phyloP scores from a whole-genome alignment of 192 early-diverging fungal genomes.

The Backusella parvicylindrica region DNA sequence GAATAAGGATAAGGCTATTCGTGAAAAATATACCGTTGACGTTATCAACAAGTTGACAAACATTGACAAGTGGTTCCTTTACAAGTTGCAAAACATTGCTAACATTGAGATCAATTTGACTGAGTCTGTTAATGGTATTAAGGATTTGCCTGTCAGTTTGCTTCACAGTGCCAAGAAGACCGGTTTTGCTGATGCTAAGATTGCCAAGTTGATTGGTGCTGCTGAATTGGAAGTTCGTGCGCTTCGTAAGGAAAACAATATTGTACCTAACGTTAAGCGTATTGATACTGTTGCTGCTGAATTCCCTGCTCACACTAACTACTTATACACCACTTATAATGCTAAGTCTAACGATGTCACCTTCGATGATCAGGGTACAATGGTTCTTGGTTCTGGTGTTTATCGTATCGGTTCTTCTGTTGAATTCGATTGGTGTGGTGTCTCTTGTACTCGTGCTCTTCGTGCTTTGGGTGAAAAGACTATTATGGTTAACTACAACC shows the following conservation, averaged over 20 bases:
- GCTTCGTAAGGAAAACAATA: conserved; percentile 65
- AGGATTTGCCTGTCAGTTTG: conserved; percentile 51
- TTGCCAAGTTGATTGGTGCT: conserved; percentile 53
- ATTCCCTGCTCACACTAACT: conserved; percentile 95
- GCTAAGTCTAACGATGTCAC: conserved; percentile 79
- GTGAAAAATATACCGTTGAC: conserved; percentile 73
- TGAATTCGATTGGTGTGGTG: conserved; percentile 96
- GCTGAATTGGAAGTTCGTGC: conserved; percentile 70
- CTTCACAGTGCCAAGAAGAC: conserved; percentile 76
- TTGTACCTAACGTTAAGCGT: conserved; percentile 89
- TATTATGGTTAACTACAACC: conserved; percentile 99
- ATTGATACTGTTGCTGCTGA: conserved; percentile 93
- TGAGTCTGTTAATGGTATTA: conserved; percentile 28
- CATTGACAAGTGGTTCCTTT: conserved; percentile 89
- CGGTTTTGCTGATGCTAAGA: conserved; percentile 90
- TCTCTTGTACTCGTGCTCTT: conserved; percentile 79
- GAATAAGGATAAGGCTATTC: conserved; percentile 30
- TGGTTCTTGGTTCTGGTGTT: conserved; percentile 96
- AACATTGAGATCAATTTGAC: conserved; percentile 48
- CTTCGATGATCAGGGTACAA: conserved; percentile 87
- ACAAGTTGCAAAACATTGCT: conserved; percentile 85
- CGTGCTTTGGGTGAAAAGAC: conserved; percentile 78
- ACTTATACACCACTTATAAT: conserved; percentile 98
- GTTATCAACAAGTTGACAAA: conserved; percentile 77
- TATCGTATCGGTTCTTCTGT: conserved; percentile 97